Percentiles rank a stretch among this genome's conserved stretches.
These are phyloP conservation scores for Leishmania lainsoni DNA, from an alignment of 208 protist species.

Conservation along the genomic window DNA sequence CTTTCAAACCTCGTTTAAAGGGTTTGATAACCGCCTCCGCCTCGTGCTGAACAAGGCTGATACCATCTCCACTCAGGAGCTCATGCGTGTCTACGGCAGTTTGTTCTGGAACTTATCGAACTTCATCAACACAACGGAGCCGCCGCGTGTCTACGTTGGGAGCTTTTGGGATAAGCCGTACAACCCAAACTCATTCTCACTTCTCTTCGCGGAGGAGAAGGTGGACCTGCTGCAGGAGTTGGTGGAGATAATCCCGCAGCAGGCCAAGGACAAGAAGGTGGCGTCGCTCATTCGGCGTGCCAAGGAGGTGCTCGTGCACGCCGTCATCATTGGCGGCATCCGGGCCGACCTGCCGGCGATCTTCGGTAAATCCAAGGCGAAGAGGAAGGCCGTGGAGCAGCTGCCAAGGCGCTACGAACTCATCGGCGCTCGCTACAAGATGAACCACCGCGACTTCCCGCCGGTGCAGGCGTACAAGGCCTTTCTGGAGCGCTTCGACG, in stretches of 20 bases:
- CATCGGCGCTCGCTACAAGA: constrained; percentile 55
- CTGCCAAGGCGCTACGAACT: constrained; percentile 63
- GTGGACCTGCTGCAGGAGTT: constrained; percentile 87
- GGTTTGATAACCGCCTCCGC: constrained; percentile 92
- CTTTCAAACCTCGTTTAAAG: constrained; percentile 64
- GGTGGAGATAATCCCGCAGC: constrained; percentile 71
- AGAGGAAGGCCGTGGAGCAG: constrained; percentile 55
- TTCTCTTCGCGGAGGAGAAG: constrained; percentile 83
- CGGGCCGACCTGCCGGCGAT: constrained; percentile 64
- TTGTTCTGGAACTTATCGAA: constrained; percentile 96
- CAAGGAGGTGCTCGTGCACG: constrained; percentile 88
- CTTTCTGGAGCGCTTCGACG: constrained; percentile 70
- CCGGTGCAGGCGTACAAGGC: constrained; percentile 42
- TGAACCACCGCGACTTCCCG: constrained; percentile 69
- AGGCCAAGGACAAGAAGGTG: constrained; percentile 89
- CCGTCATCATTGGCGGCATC: constrained; percentile 78
- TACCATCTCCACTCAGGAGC: constrained; percentile 88
- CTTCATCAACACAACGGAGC: constrained; percentile 93
- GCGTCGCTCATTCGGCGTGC: constrained; percentile 90
- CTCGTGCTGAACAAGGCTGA: constrained; percentile 97
- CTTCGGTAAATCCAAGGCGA: constrained; percentile 77
- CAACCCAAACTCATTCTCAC: constrained; percentile 56
- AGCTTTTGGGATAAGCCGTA: constrained; percentile 96
- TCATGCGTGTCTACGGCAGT: constrained; percentile 96
- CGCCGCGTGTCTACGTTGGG: constrained; percentile 94